A percentile compares a stretch with the other conserved stretches of the same genome.
These are phyloP conservation scores for Dentipellis fragilis DNA, from an alignment of 768 basidiomycete genomes.

Conservation along the genomic window DNA sequence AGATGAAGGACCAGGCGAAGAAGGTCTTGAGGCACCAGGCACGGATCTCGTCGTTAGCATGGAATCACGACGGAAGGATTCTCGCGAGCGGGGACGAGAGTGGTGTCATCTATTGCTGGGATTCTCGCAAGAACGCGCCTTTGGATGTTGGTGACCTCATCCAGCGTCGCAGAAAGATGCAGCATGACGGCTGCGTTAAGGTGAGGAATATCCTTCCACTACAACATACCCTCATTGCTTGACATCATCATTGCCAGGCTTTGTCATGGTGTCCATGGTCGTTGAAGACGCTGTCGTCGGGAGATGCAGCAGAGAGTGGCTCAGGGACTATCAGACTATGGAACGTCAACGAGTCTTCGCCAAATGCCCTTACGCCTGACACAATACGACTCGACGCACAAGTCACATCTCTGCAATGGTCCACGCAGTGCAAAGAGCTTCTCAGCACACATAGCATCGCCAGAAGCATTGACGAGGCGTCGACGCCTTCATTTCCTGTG, in stretches of 20 bases:
- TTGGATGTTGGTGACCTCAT: slow-evolving; percentile 47
- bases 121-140: slow-evolving; percentile 37
- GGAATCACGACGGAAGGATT: slow-evolving; percentile 56
- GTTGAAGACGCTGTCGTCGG: slow-evolving; percentile 38
- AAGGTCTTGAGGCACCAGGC: slow-evolving; percentile 62
- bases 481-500: slow-evolving; percentile 5
- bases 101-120: slow-evolving; percentile 74
- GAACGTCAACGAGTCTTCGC: slow-evolving; percentile 36
- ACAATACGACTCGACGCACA: slow-evolving; percentile 43
- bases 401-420: slow-evolving; percentile 64
- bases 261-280: slow-evolving; percentile 56
- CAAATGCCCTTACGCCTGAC: slow-evolving; percentile 32
- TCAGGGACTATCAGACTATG: slow-evolving; percentile 45
- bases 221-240: background rate
- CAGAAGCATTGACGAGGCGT: background rate
- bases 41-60: slow-evolving; percentile 53
- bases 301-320: slow-evolving; percentile 27
- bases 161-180: slow-evolving; percentile 56
- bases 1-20: slow-evolving; percentile 49
- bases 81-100: slow-evolving; percentile 71
- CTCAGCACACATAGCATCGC: slow-evolving; percentile 62
- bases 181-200: slow-evolving; percentile 52
- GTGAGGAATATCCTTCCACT: slow-evolving; percentile 22
- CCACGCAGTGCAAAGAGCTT: slow-evolving; percentile 75
- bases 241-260: slow-evolving; percentile 24